Evolutionary conservation across 1,284 basidiomycete genomes (phyloP), one percentile per base, ranked within the genome.

Genomic region (Golubevia sp.): DNA sequence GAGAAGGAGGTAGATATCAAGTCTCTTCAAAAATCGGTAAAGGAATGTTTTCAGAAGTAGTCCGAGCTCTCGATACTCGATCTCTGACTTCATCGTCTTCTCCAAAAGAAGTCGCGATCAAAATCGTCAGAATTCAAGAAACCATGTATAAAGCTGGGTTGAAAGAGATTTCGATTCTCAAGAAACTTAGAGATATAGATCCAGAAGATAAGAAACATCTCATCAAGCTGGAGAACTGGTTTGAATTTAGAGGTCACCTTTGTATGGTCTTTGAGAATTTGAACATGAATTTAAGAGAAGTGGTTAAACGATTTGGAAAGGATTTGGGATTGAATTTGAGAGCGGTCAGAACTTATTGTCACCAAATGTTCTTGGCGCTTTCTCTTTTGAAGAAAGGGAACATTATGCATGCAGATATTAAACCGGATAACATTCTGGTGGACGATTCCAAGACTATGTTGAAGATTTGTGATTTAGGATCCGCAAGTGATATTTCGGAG

Each of bases 231-330:
- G 92, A 96, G 71, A 86, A 92, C 59, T 94, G 93, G 2, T 99
- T 99, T 84, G 96, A 98, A 84, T 94, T 98, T 84, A 90, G 94
- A 50, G 95, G 96, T 0, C 97, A 99, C 84, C 86, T 98, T 3
- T 99, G 96, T 79, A 88, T 99, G 59, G 97, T 99, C 5, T 99
- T 98, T 68, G 97, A 99, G 84, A 91, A 89, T 48, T 83, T 98
- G 78, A 95, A 94, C 78, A 97, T 99, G 93, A 99, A 99, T 81
- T 87, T 99, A 25, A 92, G 97, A 67, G 96, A 99, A 65, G 93
- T 99, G 21, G 92, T 99, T 62, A 98, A 98, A 84, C 90, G 94
- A n/a, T 99, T 98, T 82, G 97, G 97, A 59, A 98, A 98, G 84
- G 94, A 99, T 74, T 91, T 99, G 57, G 97, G 97, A 4, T 86